phyloP scores from a whole-genome alignment of 257 asterid genomes.

The Datura wrightii region DNA sequence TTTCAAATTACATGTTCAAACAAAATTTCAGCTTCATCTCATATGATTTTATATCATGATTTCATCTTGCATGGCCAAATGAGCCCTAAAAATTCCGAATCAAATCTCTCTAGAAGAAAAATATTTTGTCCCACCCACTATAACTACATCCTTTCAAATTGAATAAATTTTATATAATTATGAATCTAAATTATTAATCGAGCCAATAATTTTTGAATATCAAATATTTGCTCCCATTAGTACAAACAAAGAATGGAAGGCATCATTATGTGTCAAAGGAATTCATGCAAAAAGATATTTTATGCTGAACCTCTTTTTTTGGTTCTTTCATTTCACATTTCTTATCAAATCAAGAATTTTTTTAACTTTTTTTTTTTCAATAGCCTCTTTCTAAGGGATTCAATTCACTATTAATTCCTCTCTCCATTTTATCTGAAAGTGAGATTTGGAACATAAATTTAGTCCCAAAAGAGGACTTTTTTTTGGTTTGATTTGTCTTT shows the following conservation, averaged over 20 bases:
- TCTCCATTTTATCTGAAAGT: neutral
- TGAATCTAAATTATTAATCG: neutral
- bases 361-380: neutral
- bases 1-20: no score
- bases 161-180: neutral
- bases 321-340: neutral
- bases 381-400: neutral
- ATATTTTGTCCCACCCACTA: no score
- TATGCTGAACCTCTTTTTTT: neutral
- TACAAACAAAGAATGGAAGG: neutral
- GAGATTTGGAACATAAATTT: neutral
- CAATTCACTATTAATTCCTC: slow-evolving; percentile 8
- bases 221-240: neutral
- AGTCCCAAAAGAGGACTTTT: neutral
- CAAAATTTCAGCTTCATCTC: no score
- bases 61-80: no score
- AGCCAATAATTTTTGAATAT: neutral
- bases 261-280: slow-evolving; percentile 11
- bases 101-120: no score
- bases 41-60: no score
- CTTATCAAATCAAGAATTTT: neutral
- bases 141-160: no score
- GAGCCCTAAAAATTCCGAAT: no score
- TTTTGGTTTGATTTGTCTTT: neutral
- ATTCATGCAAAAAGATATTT: slow-evolving; percentile 17